Base-by-base conservation (phyloP, 129 eudicot genomes). In the Flaveria ramosissima region DNA sequence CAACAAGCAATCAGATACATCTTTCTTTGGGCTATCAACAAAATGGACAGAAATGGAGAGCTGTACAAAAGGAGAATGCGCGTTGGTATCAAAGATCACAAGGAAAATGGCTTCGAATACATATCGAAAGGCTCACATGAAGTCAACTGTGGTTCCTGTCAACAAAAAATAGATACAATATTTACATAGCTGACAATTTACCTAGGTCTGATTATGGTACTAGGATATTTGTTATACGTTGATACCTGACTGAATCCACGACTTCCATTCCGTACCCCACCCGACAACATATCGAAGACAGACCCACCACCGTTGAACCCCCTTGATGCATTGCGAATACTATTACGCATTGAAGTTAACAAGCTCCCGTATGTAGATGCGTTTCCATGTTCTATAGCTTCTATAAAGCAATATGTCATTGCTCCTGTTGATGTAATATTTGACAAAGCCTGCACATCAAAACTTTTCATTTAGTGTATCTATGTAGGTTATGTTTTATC, bases 401-500 rank as follows among this genome's bases (percentile, higher is more conserved):
- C 90, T 76, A 95, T 91, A 74, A 95, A 95, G 77, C 91, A 86
- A 69, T 71, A 95, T 8, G 99, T 95, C 97, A 95, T 95, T 41
- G 97, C 97, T 78, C 99, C 99, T 7, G 99, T 95, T 74, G 99
- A 91, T 13, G 99, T 89, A 47, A 89, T 84, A 62, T 89, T 84
- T 16, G 99, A 95, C 71, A 95, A 79, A 83, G 99, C 96, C 99
- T 94, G 85, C 13, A 50, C 42, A 39, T 21, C 60, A 30, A 68
- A 57, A 55, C 21, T 19, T 9, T 39, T 53, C 13, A 15, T 71
- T 57, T 56, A 1, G 41, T 41, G 32, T 19, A 10, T 12, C 26
- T 1, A 55, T 42, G n/a, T 50, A 0, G 63, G 9, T 26, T 1
- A 41, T 10, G 17, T 39, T 17, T 55, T 7, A 47, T 45, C 23